These are phyloP conservation scores for Ilyonectria robusta DNA, from an alignment of 2,329 filamentous ascomycete genomes.

Conservation along the genomic window DNA sequence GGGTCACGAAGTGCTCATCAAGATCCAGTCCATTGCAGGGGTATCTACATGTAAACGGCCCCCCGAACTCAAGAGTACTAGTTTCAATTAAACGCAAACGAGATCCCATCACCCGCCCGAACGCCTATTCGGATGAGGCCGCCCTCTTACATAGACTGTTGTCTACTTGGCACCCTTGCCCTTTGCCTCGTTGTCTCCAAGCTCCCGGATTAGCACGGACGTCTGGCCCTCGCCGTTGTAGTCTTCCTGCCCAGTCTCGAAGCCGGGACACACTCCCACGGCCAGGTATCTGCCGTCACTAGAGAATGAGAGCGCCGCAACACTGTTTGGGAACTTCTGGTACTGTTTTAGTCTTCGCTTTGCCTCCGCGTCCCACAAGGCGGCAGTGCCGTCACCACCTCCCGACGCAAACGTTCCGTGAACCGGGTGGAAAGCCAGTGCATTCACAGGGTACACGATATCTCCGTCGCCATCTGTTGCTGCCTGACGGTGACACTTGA, in stretches of 20 bases:
- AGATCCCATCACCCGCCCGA: constrained; percentile 46
- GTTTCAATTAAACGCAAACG: constrained; percentile 43
- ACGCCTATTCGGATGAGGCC: constrained; percentile 50
- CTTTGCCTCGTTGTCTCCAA: constrained; percentile 90
- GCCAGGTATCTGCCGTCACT: constrained; percentile 83
- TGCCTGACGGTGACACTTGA: constrained; percentile 95
- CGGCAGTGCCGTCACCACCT: constrained; percentile 92
- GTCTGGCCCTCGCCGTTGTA: constrained; percentile 80
- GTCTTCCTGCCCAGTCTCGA: constrained; percentile 89
- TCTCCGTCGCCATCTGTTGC: constrained; percentile 76
- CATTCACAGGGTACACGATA: constrained; percentile 92
- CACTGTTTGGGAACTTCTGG: constrained; percentile 83
- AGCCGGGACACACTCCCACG: constrained; percentile 86
- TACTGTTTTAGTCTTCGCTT: constrained; percentile 94
- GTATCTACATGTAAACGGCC: constrained; percentile 51
- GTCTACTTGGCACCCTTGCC: constrained; percentile 80
- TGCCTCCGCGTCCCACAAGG: constrained; percentile 91
- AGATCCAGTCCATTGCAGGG: constrained; percentile 44
- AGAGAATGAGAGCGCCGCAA: constrained; percentile 84
- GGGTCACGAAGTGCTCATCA: constrained; percentile 1
- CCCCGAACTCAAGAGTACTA: constrained; percentile 38
- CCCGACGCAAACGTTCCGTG: constrained; percentile 90
- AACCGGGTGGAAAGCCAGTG: constrained; percentile 87
- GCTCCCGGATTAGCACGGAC: constrained; percentile 84
- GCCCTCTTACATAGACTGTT: constrained; percentile 21